A percentile compares a stretch with the other conserved stretches of the same genome.
Evolutionary conservation across 345 rosid species (phyloP).

Genomic region (Lepidium africanum): DNA sequence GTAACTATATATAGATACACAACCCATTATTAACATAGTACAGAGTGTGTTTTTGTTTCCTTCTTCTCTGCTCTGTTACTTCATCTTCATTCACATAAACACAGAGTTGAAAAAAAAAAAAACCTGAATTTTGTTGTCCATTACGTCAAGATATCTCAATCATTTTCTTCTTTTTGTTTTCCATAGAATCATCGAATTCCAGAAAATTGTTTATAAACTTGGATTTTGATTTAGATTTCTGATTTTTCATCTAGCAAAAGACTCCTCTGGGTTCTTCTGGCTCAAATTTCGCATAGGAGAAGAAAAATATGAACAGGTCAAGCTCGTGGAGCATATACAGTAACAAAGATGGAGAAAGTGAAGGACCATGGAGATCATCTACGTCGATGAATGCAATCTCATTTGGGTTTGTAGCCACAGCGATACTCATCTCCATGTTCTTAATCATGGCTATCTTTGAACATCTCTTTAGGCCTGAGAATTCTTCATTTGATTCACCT

Average conservation of each 20-base stretch:
- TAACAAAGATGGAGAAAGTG: constrained; percentile 15
- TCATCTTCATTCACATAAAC: constrained; percentile 1
- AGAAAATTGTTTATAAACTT: not conserved
- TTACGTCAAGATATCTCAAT: not conserved
- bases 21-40: constrained; percentile 13
- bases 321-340: constrained; percentile 34
- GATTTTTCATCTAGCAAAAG: not conserved
- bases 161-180: not conserved
- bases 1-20: constrained; percentile 9
- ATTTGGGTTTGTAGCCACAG: constrained; percentile 92
- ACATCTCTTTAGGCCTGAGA: constrained; percentile 66
- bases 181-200: not conserved
- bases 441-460: constrained; percentile 93
- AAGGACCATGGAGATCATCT: constrained; percentile 58
- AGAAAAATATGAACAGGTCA: constrained; percentile 38
- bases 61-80: not conserved
- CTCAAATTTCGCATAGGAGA: too few relatives aligned
- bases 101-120: not conserved
- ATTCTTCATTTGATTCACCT: constrained; percentile 54
- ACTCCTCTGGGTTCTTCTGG: not conserved
- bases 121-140: not conserved
- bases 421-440: constrained; percentile 82
- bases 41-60: constrained; percentile 18
- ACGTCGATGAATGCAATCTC: constrained; percentile 77
- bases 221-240: not conserved